Evolutionary conservation across 108 stramenopile genomes (phyloP).

Genomic region (Licmophora abbreviata): DNA sequence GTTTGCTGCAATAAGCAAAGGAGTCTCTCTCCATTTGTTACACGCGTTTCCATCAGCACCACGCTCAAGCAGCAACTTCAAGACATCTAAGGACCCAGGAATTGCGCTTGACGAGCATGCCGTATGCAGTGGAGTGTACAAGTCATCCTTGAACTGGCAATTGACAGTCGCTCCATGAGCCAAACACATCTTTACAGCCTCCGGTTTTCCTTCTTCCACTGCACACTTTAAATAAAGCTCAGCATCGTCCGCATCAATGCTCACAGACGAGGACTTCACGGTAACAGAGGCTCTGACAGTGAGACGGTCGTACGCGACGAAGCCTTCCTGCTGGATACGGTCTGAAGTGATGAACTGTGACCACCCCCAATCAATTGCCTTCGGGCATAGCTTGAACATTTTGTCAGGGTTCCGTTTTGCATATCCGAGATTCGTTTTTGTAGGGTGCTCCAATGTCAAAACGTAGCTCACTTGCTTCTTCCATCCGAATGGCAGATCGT

Average conservation of each 20-base stretch:
- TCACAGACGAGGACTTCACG: slow-evolving; percentile 65
- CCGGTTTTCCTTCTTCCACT: slow-evolving; percentile 84
- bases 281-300: slow-evolving; percentile 74
- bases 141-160: slow-evolving; percentile 89
- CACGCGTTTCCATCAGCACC: slow-evolving; percentile 86
- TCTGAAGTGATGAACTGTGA: slow-evolving; percentile 85
- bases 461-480: slow-evolving; percentile 84
- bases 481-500: slow-evolving; percentile 86
- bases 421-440: slow-evolving; percentile 52
- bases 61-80: slow-evolving; percentile 62
- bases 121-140: slow-evolving; percentile 85
- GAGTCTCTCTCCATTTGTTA: slow-evolving; percentile 88
- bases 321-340: slow-evolving; percentile 80
- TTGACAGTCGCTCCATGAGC: slow-evolving; percentile 77
- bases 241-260: slow-evolving; percentile 78
- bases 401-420: slow-evolving; percentile 89
- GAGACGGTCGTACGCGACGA: slow-evolving; percentile 55
- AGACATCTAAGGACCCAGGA: slow-evolving; percentile 59
- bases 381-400: slow-evolving; percentile 88
- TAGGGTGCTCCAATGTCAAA: slow-evolving; percentile 79
- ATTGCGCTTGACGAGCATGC: slow-evolving; percentile 63
- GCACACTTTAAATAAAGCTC: slow-evolving; percentile 87
- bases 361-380: slow-evolving; percentile 92
- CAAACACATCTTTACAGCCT: slow-evolving; percentile 69
- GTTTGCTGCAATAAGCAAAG: slow-evolving; percentile 77